phyloP scores from a whole-genome alignment of 2,329 filamentous ascomycete species.

The Plenodomus tracheiphilus region DNA sequence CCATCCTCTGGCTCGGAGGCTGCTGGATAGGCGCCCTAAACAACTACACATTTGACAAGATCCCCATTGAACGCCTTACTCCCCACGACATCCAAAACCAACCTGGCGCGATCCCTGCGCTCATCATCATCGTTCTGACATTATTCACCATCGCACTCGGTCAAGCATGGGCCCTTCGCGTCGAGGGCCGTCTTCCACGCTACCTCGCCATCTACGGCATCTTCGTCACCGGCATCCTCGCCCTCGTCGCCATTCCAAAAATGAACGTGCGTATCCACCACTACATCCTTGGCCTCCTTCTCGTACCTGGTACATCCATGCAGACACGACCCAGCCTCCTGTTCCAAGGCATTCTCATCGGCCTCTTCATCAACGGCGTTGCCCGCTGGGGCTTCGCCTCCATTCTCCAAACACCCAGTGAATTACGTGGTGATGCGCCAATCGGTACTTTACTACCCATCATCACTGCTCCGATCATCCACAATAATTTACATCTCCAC shows the following conservation, averaged over 20 bases:
- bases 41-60: conserved; percentile 93
- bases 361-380: conserved; percentile 91
- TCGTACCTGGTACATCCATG: conserved; percentile 85
- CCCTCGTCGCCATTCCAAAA: conserved; percentile 69
- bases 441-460: conserved; percentile 62
- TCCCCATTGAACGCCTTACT: conserved; percentile 91
- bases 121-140: conserved; percentile 75
- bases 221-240: conserved; percentile 78
- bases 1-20: conserved; percentile 83
- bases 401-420: conserved; percentile 78
- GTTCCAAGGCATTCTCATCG: conserved; percentile 87
- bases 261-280: conserved; percentile 90
- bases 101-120: conserved; percentile 81
- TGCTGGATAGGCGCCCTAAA: conserved; percentile 91
- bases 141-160: conserved; percentile 69
- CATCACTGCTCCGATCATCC: conserved; percentile 45
- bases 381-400: conserved; percentile 93
- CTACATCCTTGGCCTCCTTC: conserved; percentile 84
- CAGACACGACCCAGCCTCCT: conserved; percentile 83
- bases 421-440: conserved; percentile 63
- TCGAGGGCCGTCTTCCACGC: conserved; percentile 77
- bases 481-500: conserved; percentile 50
- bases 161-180: conserved; percentile 84
- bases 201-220: conserved; percentile 80
- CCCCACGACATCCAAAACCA: conserved; percentile 86